These are phyloP conservation scores for Suhomyces sp. DNA, from an alignment of 805 yeast species.

Conservation along the genomic window DNA sequence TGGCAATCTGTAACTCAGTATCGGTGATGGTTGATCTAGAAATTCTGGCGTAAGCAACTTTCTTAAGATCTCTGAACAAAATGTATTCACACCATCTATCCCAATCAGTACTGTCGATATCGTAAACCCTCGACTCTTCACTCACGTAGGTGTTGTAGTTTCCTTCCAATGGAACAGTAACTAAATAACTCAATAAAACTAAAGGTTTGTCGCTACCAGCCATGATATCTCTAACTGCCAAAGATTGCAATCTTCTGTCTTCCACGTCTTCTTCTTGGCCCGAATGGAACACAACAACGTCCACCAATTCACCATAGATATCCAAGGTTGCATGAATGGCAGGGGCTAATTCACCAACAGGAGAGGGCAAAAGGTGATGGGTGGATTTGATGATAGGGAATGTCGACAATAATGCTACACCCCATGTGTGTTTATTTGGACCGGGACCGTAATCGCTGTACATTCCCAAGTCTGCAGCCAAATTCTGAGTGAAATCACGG, in stretches of 20 bases:
- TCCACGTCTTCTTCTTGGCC: slow-evolving; percentile 98
- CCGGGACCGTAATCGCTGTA: slow-evolving; percentile 98
- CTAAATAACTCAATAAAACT: slow-evolving; percentile 83
- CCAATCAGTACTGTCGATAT: slow-evolving; percentile 89
- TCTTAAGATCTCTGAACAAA: slow-evolving; percentile 76
- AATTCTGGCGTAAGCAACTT: slow-evolving; percentile 92
- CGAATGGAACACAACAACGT: slow-evolving; percentile 94
- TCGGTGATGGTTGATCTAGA: slow-evolving; percentile 93
- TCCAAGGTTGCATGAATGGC: slow-evolving; percentile 95
- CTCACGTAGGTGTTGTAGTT: slow-evolving; percentile 91
- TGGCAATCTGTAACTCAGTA: slow-evolving; percentile 94
- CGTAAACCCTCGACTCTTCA: slow-evolving; percentile 80
- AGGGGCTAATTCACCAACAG: slow-evolving; percentile 97
- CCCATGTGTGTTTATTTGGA: slow-evolving; percentile 98
- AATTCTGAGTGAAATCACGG: slow-evolving; percentile 85
- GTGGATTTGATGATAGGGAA: slow-evolving; percentile 90
- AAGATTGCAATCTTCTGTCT: slow-evolving; percentile 84
- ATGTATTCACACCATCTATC: slow-evolving; percentile 99
- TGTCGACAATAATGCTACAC: slow-evolving; percentile 85
- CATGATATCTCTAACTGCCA: slow-evolving; percentile 75
- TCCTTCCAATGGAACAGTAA: slow-evolving; percentile 82
- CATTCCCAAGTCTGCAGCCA: slow-evolving; percentile 92
- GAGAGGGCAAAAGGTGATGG: slow-evolving; percentile 91
- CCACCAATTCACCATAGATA: slow-evolving; percentile 82
- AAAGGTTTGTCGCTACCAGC: slow-evolving; percentile 79